Base-by-base conservation (phyloP, 2,329 filamentous ascomycete species). In the Coleophoma eucalyptorum region DNA sequence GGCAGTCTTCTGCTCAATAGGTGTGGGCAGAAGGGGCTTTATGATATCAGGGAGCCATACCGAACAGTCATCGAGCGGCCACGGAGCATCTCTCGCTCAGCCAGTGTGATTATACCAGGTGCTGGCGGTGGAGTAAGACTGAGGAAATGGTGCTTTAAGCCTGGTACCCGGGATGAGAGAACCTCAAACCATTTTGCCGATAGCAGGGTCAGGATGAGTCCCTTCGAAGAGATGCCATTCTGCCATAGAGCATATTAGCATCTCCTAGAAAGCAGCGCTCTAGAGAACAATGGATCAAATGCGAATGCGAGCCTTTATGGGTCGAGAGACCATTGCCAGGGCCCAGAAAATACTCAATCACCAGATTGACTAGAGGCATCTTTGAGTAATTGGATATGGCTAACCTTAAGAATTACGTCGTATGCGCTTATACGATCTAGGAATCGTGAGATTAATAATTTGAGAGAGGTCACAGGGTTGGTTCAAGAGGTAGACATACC, bases 391-490 rank as follows among this genome's bases (percentile, higher is more conserved):
- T 35, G 33, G 15, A 15, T 35, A 35, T 38, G 6, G 35, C 35
- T 5, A 8, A 26, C 26, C 26, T 81, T 74, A 78, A 96, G 84
- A 61, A 96, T 83, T 61, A 95, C 90, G 78, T 97, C 93, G 76
- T 93, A 97, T 50, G 94, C 94, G 21, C 90, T 96, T 68, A 97
- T 94, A 59, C 93, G 87, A 73, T 97, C 3, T 26, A 26, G 26
- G 26, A 26, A 26, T 8, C 26, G 26, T 26, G n/a, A 26, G 26
- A 26, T 26, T 26, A 5, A 26, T 26, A 6, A 6, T 26, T 26
- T 26, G 26, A 26, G 26, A 26, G 26, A 26, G 10, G 26, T 7
- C 6, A 5, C 26, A 26, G 3, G 26, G 10, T 26, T 26, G 10
- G 6, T 26, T 3, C 26, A 26, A 8, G 26, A 26, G 26, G 26